These are phyloP conservation scores for Trichoderma asperellum DNA, from an alignment of 2,329 filamentous ascomycete genomes.

Conservation along the genomic window DNA sequence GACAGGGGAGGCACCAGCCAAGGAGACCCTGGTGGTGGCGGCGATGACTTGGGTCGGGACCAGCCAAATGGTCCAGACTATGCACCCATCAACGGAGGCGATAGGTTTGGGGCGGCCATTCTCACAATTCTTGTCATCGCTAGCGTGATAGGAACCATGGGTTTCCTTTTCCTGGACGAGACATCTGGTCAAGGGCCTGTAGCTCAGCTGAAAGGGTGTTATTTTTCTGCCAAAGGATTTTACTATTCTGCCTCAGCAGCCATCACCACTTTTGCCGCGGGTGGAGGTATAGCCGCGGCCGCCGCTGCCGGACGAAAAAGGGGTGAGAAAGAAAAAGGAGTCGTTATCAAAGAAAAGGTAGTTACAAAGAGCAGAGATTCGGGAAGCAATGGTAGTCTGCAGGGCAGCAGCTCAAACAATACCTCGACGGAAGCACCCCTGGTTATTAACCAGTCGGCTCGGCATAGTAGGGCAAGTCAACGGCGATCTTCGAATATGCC, in stretches of 20 bases:
- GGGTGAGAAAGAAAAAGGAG: slow-evolving; percentile 15
- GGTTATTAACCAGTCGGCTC: slow-evolving; percentile 32
- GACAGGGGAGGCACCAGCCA: slow-evolving; percentile 61
- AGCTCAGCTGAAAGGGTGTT: slow-evolving; percentile 41
- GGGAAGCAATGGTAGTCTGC: slow-evolving; percentile 33
- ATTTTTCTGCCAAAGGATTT: slow-evolving; percentile 32
- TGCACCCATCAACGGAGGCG: slow-evolving; percentile 54
- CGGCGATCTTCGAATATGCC: slow-evolving; percentile 44
- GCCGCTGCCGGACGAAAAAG: slow-evolving; percentile 32
- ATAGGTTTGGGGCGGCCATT: slow-evolving; percentile 70
- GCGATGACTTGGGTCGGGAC: slow-evolving; percentile 50
- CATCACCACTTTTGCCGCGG: slow-evolving; percentile 33
- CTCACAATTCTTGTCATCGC: slow-evolving; percentile 61
- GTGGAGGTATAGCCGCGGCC: slow-evolving; percentile 33
- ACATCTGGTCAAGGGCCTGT: slow-evolving; percentile 40
- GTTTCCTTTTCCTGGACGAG: slow-evolving; percentile 57
- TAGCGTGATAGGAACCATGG: slow-evolving; percentile 56
- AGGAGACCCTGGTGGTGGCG: slow-evolving; percentile 52
- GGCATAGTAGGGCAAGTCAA: slow-evolving; percentile 32
- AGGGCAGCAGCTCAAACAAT: slow-evolving; percentile 33
- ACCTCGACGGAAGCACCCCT: slow-evolving; percentile 25
- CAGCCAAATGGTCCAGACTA: slow-evolving; percentile 36
- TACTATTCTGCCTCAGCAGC: slow-evolving; percentile 32
- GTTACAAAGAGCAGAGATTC: slow-evolving; percentile 13
- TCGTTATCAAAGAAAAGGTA: slow-evolving; percentile 35